Conservation (phyloP, 2,329 filamentous ascomycete genomes). For the Phialemoniopsis sp. region DNA sequence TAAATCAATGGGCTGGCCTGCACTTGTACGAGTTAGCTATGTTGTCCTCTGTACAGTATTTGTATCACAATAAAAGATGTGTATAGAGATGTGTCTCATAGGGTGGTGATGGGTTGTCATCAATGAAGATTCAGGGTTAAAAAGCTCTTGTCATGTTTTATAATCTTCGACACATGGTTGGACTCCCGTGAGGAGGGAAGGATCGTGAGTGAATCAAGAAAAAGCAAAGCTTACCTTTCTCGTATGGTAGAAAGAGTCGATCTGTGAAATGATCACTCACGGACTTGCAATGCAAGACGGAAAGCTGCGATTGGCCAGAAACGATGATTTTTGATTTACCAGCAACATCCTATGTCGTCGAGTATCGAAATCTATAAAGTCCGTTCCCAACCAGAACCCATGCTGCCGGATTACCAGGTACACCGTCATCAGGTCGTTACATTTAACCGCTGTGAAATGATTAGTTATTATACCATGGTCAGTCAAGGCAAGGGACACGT, state of each 20-base stretch:
- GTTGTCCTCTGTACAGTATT: conserved; percentile 22
- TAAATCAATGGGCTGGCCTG: conserved; percentile 1
- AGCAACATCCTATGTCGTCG: conserved; percentile 44
- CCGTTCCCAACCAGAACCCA: conserved; percentile 39
- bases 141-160: conserved; percentile 57
- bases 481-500: conserved; percentile 20
- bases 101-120: conserved; percentile 54
- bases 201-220: conserved; percentile 6
- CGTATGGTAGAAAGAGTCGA: neutral
- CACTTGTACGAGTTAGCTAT: conserved; percentile 27
- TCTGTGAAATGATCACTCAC: too few species aligned
- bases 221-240: conserved; percentile 39
- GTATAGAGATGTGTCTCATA: conserved; percentile 45
- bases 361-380: conserved; percentile 29
- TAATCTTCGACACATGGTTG: conserved; percentile 48
- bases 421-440: conserved; percentile 29
- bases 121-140: conserved; percentile 60
- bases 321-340: conserved; percentile 29
- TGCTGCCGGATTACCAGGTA: conserved; percentile 30
- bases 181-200: neutral
- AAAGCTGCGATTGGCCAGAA: neutral
- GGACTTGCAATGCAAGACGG: too few species aligned
- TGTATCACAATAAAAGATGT: conserved; percentile 10
- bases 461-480: conserved; percentile 28
- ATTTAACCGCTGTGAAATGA: conserved; percentile 45